phyloP scores from a whole-genome alignment of 78 protist genomes.

The Dictyostelium purpureum region DNA sequence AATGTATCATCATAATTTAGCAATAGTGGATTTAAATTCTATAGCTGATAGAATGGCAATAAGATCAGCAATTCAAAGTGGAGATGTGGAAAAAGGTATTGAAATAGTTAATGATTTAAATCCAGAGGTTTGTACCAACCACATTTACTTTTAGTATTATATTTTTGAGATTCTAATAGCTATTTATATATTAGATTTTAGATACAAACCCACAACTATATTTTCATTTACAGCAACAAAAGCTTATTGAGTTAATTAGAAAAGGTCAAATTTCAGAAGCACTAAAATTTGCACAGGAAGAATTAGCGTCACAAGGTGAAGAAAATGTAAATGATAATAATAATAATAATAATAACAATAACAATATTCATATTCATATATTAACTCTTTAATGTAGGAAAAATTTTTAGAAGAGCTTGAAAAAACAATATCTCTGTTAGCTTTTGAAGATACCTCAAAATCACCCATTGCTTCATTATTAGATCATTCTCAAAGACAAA shows the following conservation, averaged over 20 bases:
- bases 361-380: neutral
- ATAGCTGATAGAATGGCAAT: slow-evolving; percentile 84
- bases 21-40: slow-evolving; percentile 70
- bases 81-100: slow-evolving; percentile 87
- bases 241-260: slow-evolving; percentile 92
- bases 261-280: slow-evolving; percentile 84
- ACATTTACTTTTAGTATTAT: neutral
- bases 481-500: slow-evolving; percentile 87
- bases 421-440: slow-evolving; percentile 89
- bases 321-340: slow-evolving; percentile 81
- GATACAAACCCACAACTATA: slow-evolving; percentile 86
- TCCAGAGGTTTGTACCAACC: slow-evolving; percentile 82
- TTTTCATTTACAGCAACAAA: slow-evolving; percentile 94
- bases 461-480: slow-evolving; percentile 84
- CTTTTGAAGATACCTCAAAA: slow-evolving; percentile 81
- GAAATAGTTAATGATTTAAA: slow-evolving; percentile 91
- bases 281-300: slow-evolving; percentile 93
- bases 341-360: neutral
- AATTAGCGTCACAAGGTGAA: slow-evolving; percentile 91
- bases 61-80: slow-evolving; percentile 83
- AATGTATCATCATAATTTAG: neutral
- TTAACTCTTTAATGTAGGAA: slow-evolving; percentile 25
- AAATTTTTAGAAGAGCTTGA: slow-evolving; percentile 91
- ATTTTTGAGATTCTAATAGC: neutral
- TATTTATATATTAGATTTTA: slow-evolving; percentile 69